Conservation (phyloP, 257 asterid species). For the Solanum megistacrolobum region DNA sequence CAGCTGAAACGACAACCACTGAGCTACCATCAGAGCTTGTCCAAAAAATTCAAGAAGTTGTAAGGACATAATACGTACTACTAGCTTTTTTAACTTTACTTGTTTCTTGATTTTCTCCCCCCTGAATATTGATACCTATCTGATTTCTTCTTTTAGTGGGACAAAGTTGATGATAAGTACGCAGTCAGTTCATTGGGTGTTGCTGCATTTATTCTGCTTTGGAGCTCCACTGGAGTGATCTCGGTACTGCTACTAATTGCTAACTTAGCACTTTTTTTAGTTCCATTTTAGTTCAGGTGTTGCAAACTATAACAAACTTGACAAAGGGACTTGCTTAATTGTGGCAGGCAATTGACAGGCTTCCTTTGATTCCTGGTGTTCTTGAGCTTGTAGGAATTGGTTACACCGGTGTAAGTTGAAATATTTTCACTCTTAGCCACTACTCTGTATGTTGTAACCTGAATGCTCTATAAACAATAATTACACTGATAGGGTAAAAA, state of each 20-base stretch:
- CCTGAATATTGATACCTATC: neutral
- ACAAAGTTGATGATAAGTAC: constrained; percentile 78
- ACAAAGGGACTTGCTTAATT: neutral
- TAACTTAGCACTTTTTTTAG: neutral
- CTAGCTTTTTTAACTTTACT: neutral
- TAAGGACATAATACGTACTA: constrained; percentile 12
- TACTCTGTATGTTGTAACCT: neutral
- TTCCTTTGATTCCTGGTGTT: constrained; percentile 80
- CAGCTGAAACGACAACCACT: constrained; percentile 35
- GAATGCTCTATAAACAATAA: neutral
- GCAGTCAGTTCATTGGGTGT: constrained; percentile 72
- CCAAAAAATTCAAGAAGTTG: constrained; percentile 50
- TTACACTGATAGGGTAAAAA: neutral
- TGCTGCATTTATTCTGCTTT: constrained; percentile 53
- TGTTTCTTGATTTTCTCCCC: neutral
- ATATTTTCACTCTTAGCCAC: neutral
- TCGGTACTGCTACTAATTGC: constrained; percentile 28
- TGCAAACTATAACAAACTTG: neutral
- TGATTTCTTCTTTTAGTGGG: constrained; percentile 44
- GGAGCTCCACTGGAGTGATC: constrained; percentile 58
- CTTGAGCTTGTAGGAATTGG: constrained; percentile 89
- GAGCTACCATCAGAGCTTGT: constrained; percentile 55
- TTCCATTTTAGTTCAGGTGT: neutral
- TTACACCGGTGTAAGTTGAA: constrained; percentile 60
- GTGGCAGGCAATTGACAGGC: constrained; percentile 76